Percentiles rank a stretch among this genome's conserved stretches.
Conservation (phyloP, 306 rosid species). For the Trifolium subterraneum region DNA sequence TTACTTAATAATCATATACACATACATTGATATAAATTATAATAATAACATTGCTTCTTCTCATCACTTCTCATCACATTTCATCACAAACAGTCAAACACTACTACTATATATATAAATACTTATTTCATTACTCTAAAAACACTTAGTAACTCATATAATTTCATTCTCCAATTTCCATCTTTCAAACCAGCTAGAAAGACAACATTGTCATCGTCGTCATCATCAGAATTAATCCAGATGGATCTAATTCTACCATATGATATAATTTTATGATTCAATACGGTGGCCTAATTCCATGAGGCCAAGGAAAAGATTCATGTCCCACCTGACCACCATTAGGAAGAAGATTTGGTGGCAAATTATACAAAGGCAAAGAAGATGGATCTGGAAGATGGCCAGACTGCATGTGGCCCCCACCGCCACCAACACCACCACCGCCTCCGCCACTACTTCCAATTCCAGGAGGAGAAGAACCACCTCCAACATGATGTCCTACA, state of each 20-base stretch:
- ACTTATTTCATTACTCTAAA: conserved; percentile 16
- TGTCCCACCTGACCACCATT: conserved; percentile 73
- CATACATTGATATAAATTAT: conserved; percentile 38
- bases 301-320: conserved; percentile 77
- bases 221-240: too few species aligned
- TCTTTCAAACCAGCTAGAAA: too few species aligned
- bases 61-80: conserved; percentile 20
- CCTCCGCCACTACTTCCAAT: conserved; percentile 44
- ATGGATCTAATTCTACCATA: too few species aligned
- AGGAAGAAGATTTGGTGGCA: conserved; percentile 68
- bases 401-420: conserved; percentile 47
- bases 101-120: not conserved
- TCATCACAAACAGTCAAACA: not conserved
- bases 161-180: too few species aligned
- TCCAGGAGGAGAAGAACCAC: conserved; percentile 51
- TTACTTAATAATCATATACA: conserved; percentile 53
- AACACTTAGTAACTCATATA: not conserved
- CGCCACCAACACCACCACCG: conserved; percentile 21
- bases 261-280: too few species aligned
- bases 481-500: conserved; percentile 49
- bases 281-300: conserved; percentile 56
- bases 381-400: conserved; percentile 70
- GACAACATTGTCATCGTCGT: too few species aligned
- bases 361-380: conserved; percentile 63
- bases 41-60: conserved; percentile 32